Conservation (phyloP, 208 protist genomes). For the Novymonas esmeraldas region DNA sequence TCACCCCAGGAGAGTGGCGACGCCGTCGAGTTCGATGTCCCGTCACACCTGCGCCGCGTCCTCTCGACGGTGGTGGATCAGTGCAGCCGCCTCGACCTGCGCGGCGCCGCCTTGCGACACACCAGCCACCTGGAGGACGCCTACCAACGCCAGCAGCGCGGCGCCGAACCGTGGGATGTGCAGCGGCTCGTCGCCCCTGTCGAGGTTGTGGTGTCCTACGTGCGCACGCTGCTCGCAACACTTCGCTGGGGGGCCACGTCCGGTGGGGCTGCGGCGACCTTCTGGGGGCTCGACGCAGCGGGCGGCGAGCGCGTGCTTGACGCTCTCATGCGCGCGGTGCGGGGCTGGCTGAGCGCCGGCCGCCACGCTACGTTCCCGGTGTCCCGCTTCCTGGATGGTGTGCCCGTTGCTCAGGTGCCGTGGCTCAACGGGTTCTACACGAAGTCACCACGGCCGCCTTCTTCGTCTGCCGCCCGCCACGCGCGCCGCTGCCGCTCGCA, state of each 20-base stretch:
- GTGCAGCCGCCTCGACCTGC: slow-evolving; percentile 53
- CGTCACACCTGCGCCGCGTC: slow-evolving; percentile 18
- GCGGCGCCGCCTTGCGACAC: slow-evolving; percentile 61
- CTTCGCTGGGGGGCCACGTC: slow-evolving; percentile 25
- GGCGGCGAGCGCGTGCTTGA: slow-evolving; percentile 29
- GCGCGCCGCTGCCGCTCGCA: slow-evolving; percentile 46
- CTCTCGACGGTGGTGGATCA: slow-evolving; percentile 42
- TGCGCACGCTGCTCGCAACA: slow-evolving; percentile 39
- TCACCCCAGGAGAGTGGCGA: too few species aligned
- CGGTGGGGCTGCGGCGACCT: slow-evolving; percentile 2
- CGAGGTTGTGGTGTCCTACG: slow-evolving; percentile 47
- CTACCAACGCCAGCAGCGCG: slow-evolving; percentile 19
- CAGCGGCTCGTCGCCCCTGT: slow-evolving; percentile 38
- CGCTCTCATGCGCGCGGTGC: slow-evolving; percentile 31
- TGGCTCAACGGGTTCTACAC: slow-evolving; percentile 71
- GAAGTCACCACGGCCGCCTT: not conserved
- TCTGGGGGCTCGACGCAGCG: slow-evolving; percentile 44
- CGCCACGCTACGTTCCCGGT: slow-evolving; percentile 47
- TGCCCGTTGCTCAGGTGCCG: slow-evolving; percentile 60
- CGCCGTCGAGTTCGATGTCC: slow-evolving; percentile 20
- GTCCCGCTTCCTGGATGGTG: slow-evolving; percentile 52
- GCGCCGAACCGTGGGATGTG: slow-evolving; percentile 4
- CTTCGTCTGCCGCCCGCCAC: slow-evolving; percentile 11
- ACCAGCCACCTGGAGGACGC: slow-evolving; percentile 46
- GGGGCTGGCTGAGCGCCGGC: slow-evolving; percentile 54